Evolutionary conservation across 2,329 filamentous ascomycete species (phyloP), one percentile per base, ranked within the genome.

Genomic region (Xylariales sp.): DNA sequence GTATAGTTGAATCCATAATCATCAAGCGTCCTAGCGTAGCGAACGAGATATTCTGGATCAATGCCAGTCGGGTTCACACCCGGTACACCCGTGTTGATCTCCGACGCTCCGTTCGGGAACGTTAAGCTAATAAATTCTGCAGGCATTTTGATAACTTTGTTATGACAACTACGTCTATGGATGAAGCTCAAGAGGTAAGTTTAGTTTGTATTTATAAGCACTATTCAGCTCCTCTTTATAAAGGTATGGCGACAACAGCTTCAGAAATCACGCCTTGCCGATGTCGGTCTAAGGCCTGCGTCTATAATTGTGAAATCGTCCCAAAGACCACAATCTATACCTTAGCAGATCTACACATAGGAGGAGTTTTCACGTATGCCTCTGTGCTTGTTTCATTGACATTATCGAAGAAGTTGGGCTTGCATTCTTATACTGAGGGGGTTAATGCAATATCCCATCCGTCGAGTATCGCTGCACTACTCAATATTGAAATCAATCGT

Each of bases 1-100:
- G 78, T 82, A 56, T 81, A 81, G 58, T 80, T 78, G 64, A 72
- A 81, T 33, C 59, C 72, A 54, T 80, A 74, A 51, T 81, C 76
- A 46, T 82, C 78, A 2, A 81, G 65, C 4, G 65, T 67, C 16
- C 73, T 67, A 11, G 76, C 72, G 51, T 82, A 81, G 21, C 76
- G 73, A 21, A 66, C 60, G 4, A 82, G 67, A 50, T 66, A 80
- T 5, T 74, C 73, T 1, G 73, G 68, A 47, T 82, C 76, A 10
- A 80, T 66, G 25, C 15, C 38, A 12, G 39, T 28, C 21, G 39
- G 31, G 24, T 42, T 42, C 18, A 28, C 25, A 2, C 32, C 32
- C 24, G 29, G 35, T 18, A 28, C 25, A 2, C 32, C 32, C 24
- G 29, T 10, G 39, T 25, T 27, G 31, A 42, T 35, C 31, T 42